Conservation (phyloP, 1,284 basidiomycete genomes). For the Sanghuangporus sanghuang region DNA sequence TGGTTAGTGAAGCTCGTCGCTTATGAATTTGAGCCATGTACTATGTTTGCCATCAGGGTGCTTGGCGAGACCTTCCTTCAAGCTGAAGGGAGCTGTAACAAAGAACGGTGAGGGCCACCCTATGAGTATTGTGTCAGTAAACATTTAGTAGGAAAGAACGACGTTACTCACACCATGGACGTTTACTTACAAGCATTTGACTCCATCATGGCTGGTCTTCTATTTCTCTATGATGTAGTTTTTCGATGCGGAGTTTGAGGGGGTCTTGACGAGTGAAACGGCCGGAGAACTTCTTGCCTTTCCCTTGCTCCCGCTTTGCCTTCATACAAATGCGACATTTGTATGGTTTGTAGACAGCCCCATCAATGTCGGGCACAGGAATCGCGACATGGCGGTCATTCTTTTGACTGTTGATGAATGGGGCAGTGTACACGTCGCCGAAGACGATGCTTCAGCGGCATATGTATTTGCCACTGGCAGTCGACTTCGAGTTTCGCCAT, state of each 20-base stretch:
- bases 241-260: neutral
- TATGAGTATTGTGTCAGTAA: neutral
- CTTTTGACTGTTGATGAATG: neutral
- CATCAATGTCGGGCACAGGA: neutral
- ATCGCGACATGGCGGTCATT: neutral
- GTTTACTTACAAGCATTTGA: neutral
- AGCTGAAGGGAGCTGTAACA: neutral
- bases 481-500: too few species aligned
- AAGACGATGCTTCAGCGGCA: neutral
- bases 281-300: neutral
- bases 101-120: neutral
- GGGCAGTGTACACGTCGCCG: neutral
- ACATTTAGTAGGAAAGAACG: neutral
- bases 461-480: neutral
- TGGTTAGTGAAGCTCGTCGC: too few species aligned
- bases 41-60: too few species aligned
- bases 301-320: neutral
- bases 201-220: neutral
- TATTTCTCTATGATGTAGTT: neutral
- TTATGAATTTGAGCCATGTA: too few species aligned
- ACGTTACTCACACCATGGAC: neutral
- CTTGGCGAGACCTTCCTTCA: too few species aligned
- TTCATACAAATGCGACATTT: neutral
- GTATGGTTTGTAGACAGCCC: neutral
- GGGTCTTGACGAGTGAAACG: neutral